Evolutionary conservation across 768 basidiomycete species (phyloP), one percentile per base, ranked within the genome.

Genomic region (Lentinula guzmanii): DNA sequence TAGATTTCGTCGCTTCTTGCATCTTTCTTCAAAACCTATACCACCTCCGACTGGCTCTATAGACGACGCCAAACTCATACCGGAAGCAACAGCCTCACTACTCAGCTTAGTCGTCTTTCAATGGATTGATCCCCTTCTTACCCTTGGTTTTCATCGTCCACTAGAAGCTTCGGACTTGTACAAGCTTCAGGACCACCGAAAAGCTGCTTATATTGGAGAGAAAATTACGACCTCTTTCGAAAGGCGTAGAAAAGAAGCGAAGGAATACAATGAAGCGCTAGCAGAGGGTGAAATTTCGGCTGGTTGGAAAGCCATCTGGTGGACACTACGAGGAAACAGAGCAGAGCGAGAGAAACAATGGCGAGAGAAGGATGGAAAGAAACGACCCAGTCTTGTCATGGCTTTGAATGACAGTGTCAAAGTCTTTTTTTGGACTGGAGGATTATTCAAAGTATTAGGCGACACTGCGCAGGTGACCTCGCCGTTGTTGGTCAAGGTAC

Each of bases 111-210:
- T 93, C 3, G 86, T 84, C 35, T 95, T 93, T 65, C 71, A 72
- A 48, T 95, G 93, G 93, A 79, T 95, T 18, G 86, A 85, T 2
- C 82, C 84, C 2, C 72, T 95, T 24, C 79, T 95, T 64, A 71
- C 76, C 9, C 75, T 93, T 10, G 93, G 93, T 7, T 93, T 93
- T 68, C 80, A 84, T 7, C 82, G 93, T 7, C 90, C 93, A 1
- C 79, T 96, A 2, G 89, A 93, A 67, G 85, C 86, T 0, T 73
- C 87, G 0, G 93, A 95, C 72, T 77, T 95, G 3, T 95, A 87
- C 79, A 89, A 85, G 71, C 83, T 95, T 28, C 85, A 85, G 61
- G 82, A 86, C 41, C 70, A 82, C 21, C 82, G 86, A 28, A 77
- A 82, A 1, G 81, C 93, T 0, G 79, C 76, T 1, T 67, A 74